These are phyloP conservation scores for Daldinia grandis DNA, from an alignment of 495 filamentous ascomycete genomes.

Conservation along the genomic window DNA sequence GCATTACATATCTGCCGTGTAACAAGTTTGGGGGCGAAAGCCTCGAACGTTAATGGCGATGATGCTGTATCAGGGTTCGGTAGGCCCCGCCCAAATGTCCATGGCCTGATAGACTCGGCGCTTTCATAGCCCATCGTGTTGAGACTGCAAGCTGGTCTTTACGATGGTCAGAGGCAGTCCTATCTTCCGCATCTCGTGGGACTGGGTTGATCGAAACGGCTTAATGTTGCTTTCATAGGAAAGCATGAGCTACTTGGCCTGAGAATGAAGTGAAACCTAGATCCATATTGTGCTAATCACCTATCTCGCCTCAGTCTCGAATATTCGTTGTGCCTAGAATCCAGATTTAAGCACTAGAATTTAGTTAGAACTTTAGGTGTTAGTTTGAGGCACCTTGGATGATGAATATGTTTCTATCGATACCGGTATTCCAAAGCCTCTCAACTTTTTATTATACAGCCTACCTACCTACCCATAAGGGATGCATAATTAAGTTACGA, in stretches of 20 bases:
- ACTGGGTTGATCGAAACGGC: background rate
- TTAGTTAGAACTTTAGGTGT: background rate
- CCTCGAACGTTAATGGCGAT: constrained; percentile 6
- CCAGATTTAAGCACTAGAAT: background rate
- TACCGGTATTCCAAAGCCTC: background rate
- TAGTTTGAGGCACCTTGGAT: background rate
- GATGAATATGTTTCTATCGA: background rate
- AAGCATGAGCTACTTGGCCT: background rate
- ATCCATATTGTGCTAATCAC: background rate
- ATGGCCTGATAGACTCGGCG: constrained; percentile 13
- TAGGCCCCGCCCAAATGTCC: constrained; percentile 3
- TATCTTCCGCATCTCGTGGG: background rate
- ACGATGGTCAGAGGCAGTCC: background rate
- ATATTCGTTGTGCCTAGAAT: background rate
- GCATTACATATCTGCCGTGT: constrained; percentile 19
- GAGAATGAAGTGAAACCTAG: background rate
- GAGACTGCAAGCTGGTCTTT: background rate
- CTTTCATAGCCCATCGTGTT: background rate
- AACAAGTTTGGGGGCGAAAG: constrained; percentile 7
- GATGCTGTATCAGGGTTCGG: constrained; percentile 17
- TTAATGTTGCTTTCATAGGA: background rate
- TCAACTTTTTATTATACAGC: background rate
- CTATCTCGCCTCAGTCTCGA: background rate
- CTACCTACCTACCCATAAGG: no score
- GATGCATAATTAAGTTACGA: no score